Evolutionary conservation across 129 eudicot species (phyloP).

Genomic region (Oenanthe sinensis): DNA sequence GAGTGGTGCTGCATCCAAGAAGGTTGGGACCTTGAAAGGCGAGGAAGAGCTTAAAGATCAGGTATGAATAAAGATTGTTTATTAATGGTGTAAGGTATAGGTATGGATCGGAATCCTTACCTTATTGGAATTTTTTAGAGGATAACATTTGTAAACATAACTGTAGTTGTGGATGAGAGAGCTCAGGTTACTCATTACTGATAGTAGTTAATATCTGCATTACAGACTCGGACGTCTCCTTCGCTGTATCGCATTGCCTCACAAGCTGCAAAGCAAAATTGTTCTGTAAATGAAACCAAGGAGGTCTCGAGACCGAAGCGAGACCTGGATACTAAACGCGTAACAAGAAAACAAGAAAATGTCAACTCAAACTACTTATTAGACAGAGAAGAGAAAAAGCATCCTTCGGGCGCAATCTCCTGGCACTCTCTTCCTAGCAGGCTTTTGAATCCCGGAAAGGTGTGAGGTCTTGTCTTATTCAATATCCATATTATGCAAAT

Average conservation of each 20-base stretch:
- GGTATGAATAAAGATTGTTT: constrained; percentile 18
- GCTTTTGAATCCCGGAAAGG: constrained; percentile 75
- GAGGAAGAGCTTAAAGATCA: constrained; percentile 8
- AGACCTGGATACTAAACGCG: constrained; percentile 18
- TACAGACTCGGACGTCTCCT: constrained; percentile 37
- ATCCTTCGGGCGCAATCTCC: constrained; percentile 33
- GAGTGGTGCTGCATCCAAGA: neutral
- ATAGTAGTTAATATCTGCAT: constrained; percentile 3
- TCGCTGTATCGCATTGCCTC: constrained; percentile 30
- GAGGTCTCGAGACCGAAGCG: constrained; percentile 15
- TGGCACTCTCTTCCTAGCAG: constrained; percentile 66
- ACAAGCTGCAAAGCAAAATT: constrained; percentile 17
- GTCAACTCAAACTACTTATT: constrained; percentile 33
- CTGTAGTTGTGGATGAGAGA: constrained; percentile 16
- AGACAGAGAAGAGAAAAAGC: constrained; percentile 36
- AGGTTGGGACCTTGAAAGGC: neutral
- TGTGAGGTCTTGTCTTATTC: constrained; percentile 17
- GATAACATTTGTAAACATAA: neutral
- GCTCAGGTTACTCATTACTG: neutral
- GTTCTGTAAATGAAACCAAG: constrained; percentile 13
- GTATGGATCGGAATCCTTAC: neutral
- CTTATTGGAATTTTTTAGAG: neutral
- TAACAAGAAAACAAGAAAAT: constrained; percentile 50
- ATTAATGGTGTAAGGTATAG: neutral
- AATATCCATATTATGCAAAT: neutral